Base-by-base conservation (phyloP, 371 early-diverging fungal species). In the Mucor velutinosus region DNA sequence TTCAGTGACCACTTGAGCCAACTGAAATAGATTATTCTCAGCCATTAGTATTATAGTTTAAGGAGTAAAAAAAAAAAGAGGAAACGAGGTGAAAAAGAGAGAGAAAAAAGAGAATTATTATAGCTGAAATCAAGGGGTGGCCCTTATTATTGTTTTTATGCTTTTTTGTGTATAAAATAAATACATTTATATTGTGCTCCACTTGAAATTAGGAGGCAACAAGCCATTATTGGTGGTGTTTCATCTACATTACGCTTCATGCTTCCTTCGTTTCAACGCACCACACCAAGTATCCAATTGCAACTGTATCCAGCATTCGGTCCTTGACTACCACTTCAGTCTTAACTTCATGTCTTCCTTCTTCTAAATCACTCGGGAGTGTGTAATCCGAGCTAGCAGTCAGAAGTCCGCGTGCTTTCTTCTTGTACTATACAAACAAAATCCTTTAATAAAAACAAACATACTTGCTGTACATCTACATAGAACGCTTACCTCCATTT, bases 251-350 rank as follows among this genome's bases (percentile, higher is more conserved):
- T 33, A 7, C n/a, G 33, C 23, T 41, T 72, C 68, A 76, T 23
- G 61, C 61, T 59, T 72, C 74, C 41, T 74, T 78, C 4, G 72
- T 66, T 55, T 79, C 51, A 14, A 66, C 60, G 10, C 60, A 33
- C 84, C 84, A 84, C 8, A 67, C 67, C 6, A 84, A 60, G 43
- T 76, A 68, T 17, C 69, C 81, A 19, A 80, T 68, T 1, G 84
- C 81, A 5, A 84, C 81, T 14, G 82, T 80, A 66, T 84, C 84
- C 57, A 84, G 56, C 70, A 71, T 76, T 25, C 79, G 69, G 63
- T 84, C 84, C 64, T 79, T 84, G 58, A 84, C 71, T 10, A 84
- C 79, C 0, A 84, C 84, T 45, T 80, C 76, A 4, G 71, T 75
- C 15, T 77, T 71, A 5, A 78, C 58, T 4, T 72, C 69, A 23